Base-by-base conservation (phyloP, 1,284 basidiomycete species). In the Porodaedalea pini region DNA sequence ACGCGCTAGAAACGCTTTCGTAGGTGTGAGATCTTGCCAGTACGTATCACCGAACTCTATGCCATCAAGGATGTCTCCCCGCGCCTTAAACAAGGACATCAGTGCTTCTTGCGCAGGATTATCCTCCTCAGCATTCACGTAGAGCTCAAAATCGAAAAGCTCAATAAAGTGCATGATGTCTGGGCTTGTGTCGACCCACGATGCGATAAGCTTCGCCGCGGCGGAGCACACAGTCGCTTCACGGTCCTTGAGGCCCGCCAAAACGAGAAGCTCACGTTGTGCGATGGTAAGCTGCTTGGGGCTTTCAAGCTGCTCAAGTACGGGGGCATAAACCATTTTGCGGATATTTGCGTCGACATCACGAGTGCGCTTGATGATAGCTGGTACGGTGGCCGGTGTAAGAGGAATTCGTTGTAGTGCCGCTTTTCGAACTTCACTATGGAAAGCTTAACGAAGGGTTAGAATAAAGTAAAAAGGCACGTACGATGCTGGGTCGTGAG, bases 351-450 rank as follows among this genome's bases (percentile, higher is more conserved):
- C 79, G 66, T 98, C 96, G 32, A 88, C 78, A 69, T 98, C 96
- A 58, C 93, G 85, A 0, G 91, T 89, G 17, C 95, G 84, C 3
- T 83, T 80, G 37, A 99, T 81, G 48, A 98, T 78, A 6, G 79
- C 70, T 0, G 86, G 78, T 0, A 97, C 73, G 0, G 87, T 88
- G 0, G 72, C 69, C 1, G 77, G 75, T 0, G 80, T 79, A 15
- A 88, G 73, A 0, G 90, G 87, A 1, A 95, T 76, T 64, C 93
- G 90, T 61, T 93, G 78, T 0, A 99, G 78, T 0, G 90, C 88
- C 0, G 92, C 90, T 21, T 93, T 85, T 11, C 96, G 91, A 6
- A 97, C 95, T 65, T 98, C 95, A 2, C 92, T 95, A 67, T 17
- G 52, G 4, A 4, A 34, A 21, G 19, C 4, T 54, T 31, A 57